phyloP scores from a whole-genome alignment of 208 protist genomes.

The Acanthamoeba lenticulata region DNA sequence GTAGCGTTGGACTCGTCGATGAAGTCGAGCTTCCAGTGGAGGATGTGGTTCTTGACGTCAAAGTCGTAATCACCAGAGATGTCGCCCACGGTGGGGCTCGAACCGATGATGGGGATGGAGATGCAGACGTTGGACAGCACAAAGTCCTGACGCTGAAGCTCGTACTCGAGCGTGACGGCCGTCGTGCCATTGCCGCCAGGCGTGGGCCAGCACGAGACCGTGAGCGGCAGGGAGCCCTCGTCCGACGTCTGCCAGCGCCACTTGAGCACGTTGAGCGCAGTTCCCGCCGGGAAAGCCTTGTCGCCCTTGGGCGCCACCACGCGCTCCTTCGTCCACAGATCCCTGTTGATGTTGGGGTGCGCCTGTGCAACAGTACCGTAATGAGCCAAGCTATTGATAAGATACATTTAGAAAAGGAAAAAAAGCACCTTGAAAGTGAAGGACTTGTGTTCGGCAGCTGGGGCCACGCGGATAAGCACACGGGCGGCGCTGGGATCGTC shows the following conservation, averaged over 20 bases:
- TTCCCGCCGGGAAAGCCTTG: constrained; percentile 24
- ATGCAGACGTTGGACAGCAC: constrained; percentile 50
- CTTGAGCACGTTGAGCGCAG: constrained; percentile 56
- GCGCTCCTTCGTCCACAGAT: constrained; percentile 8
- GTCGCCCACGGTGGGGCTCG: constrained; percentile 10
- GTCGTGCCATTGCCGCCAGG: constrained; percentile 37
- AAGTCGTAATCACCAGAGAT: constrained; percentile 78
- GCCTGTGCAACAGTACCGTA: neutral
- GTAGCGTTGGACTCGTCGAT: constrained; percentile 79
- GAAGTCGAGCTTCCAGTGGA: constrained; percentile 82
- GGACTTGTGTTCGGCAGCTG: neutral
- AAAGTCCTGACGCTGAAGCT: constrained; percentile 44
- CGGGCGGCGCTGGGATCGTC: neutral
- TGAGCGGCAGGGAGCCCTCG: constrained; percentile 39
- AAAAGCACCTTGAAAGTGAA: constrained; percentile 37
- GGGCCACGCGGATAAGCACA: neutral
- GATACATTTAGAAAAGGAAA: neutral
- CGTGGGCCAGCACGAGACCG: constrained; percentile 56
- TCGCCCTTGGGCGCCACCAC: constrained; percentile 5
- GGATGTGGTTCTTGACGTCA: constrained; percentile 6
- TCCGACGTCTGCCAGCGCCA: constrained; percentile 63
- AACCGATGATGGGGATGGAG: constrained; percentile 47
- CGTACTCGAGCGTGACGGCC: constrained; percentile 46
- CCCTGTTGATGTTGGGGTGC: constrained; percentile 66
- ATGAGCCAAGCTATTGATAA: neutral